Conservation (phyloP, 257 asterid genomes). For the Salvia hispanica region DNA sequence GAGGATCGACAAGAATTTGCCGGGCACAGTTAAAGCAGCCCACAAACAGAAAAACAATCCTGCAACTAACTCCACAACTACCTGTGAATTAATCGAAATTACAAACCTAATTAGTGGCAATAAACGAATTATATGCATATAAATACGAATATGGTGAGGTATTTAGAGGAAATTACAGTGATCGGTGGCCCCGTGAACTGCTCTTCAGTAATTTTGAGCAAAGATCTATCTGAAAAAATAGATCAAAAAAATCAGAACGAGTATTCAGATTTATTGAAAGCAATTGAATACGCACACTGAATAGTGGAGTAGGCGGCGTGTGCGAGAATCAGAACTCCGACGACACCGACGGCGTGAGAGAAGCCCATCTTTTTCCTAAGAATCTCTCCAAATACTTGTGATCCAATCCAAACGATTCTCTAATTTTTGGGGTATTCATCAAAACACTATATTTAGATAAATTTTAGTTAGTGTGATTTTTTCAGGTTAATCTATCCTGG, state of each 20-base stretch:
- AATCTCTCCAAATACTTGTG: slow-evolving; percentile 12
- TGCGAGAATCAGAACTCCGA: slow-evolving; percentile 77
- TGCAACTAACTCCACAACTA: slow-evolving; percentile 68
- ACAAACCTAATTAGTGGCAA: slow-evolving; percentile 6
- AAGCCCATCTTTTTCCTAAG: slow-evolving; percentile 47
- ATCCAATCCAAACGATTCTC: slow-evolving; percentile 4
- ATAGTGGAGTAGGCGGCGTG: slow-evolving; percentile 79
- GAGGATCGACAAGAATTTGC: slow-evolving; percentile 79
- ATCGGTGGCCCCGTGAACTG: slow-evolving; percentile 81
- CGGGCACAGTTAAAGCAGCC: slow-evolving; percentile 90
- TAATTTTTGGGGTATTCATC: slow-evolving; percentile 8
- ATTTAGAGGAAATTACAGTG: slow-evolving; percentile 49
- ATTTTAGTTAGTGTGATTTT: too few species aligned
- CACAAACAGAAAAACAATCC: slow-evolving; percentile 69
- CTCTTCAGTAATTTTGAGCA: slow-evolving; percentile 92
- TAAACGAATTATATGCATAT: not conserved
- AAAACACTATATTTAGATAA: not conserved
- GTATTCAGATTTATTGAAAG: slow-evolving; percentile 1
- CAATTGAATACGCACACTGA: slow-evolving; percentile 51
- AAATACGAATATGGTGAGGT: not conserved
- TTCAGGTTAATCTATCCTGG: too few species aligned
- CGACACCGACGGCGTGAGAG: slow-evolving; percentile 71
- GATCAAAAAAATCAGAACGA: not conserved
- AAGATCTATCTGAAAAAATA: slow-evolving; percentile 67
- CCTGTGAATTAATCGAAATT: slow-evolving; percentile 52